A percentile compares a stretch with the other conserved stretches of the same genome.
phyloP scores from a whole-genome alignment of 2,329 filamentous ascomycete genomes.

The Verticillium longisporum region DNA sequence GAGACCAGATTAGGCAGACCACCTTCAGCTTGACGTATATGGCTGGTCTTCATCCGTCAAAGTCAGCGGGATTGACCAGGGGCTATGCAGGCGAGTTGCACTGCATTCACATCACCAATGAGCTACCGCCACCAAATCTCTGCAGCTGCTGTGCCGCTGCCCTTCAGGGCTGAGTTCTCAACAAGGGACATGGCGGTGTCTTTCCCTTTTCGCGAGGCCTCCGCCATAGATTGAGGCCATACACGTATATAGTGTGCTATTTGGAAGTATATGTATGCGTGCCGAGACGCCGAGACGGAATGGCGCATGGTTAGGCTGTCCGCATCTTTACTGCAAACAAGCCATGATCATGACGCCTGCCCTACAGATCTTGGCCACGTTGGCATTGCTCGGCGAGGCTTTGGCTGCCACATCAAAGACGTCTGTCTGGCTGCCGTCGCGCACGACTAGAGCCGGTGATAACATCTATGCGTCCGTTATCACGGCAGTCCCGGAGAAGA shows the following conservation, averaged over 20 bases:
- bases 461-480: slow-evolving; percentile 8
- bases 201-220: neutral
- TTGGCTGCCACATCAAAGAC: neutral
- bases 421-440: slow-evolving; percentile 8
- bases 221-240: neutral
- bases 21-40: no score
- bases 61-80: no score
- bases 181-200: no score
- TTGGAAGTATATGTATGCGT: neutral
- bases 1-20: no score
- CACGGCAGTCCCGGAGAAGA: slow-evolving; percentile 6
- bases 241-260: neutral
- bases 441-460: slow-evolving; percentile 1
- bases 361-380: neutral
- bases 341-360: neutral
- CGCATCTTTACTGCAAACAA: neutral
- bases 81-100: no score
- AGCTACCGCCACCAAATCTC: no score
- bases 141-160: no score
- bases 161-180: no score
- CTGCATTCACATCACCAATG: no score
- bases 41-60: no score
- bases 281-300: neutral
- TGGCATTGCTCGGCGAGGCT: neutral
- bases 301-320: neutral